Evolutionary conservation across 2,329 filamentous ascomycete species (phyloP), one percentile per base, ranked within the genome.

Genomic region (Trichoderma pleuroti): DNA sequence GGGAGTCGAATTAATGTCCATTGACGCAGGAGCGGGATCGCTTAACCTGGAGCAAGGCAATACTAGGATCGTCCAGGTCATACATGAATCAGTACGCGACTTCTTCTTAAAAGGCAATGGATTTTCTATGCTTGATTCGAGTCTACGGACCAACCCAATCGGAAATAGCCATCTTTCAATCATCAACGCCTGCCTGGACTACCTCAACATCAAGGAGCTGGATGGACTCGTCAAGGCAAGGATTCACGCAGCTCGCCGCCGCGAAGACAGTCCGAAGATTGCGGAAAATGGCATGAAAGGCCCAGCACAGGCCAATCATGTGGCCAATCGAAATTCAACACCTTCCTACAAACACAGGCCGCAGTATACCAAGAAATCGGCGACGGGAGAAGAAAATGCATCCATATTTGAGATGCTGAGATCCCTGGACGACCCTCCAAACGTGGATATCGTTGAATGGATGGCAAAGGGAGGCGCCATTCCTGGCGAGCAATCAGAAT

Each of bases 61-160:
- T 5, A 28, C 32, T 10, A 39, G 59, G 14, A 14, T 61, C 4
- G 69, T 82, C 0, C 36, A 24, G 0, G 86, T 62, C 72, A 86
- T 87, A 11, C 85, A 87, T 52, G 84, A 86, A 72, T 85, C 85
- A 0, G 84, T 87, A 0, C 75, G 80, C 4, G 84, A 86, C 7
- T 86, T 84, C 30, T 75, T 87, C 0, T 56, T 84, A 1, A 79
- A 78, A 11, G 78, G 80, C 1, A 62, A 74, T 0, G 81, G 83
- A 12, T 32, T 57, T 16, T 5, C 9, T 5, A 16, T n/a, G 12
- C 26, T 57, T 30, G 54, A 57, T 10, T 11, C 26, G 3, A n/a
- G 14, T 4, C 14, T n/a, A 56, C 8, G 8, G 26, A 2, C 3
- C 8, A 28, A 30, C 7, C 26, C 26, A 0, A n/a, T n/a, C 2